These are phyloP conservation scores for Daphne laureola DNA, from an alignment of 441 rosid species.

Conservation along the genomic window DNA sequence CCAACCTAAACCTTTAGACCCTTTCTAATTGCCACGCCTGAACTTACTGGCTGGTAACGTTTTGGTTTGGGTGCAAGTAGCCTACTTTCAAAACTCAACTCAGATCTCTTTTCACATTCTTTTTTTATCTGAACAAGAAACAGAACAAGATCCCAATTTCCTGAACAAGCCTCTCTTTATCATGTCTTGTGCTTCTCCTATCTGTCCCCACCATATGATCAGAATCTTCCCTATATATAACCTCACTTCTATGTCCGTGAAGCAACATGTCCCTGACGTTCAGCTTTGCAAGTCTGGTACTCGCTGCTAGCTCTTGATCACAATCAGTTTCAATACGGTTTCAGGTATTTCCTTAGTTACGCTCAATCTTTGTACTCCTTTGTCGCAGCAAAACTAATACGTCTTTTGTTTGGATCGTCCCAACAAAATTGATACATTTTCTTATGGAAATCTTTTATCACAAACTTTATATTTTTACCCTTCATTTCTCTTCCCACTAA, in stretches of 20 bases:
- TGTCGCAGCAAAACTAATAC: too few species aligned
- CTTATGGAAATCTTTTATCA: too few species aligned
- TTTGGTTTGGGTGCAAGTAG: constrained; percentile 32
- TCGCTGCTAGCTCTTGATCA: background rate
- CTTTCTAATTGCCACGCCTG: constrained; percentile 15
- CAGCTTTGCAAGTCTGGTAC: background rate
- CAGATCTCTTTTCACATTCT: constrained; percentile 4
- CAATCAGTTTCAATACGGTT: background rate
- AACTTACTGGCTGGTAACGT: constrained; percentile 27
- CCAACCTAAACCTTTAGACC: constrained; percentile 21
- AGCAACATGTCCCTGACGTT: background rate
- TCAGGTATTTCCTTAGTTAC: too few species aligned
- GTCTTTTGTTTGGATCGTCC: too few species aligned
- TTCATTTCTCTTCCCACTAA: too few species aligned
- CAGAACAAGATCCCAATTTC: constrained; percentile 1
- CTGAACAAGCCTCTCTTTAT: background rate
- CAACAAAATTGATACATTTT: too few species aligned
- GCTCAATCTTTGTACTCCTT: too few species aligned
- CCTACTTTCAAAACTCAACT: constrained; percentile 19
- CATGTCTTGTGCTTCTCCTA: background rate
- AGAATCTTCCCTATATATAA: constrained; percentile 27
- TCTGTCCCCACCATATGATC: constrained; percentile 19
- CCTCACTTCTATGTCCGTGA: background rate
- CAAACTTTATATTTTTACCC: too few species aligned
- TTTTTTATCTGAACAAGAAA: background rate